Evolutionary conservation across 2,329 filamentous ascomycete species (phyloP), one percentile per base, ranked within the genome.

Genomic region (Penicillium hordei): DNA sequence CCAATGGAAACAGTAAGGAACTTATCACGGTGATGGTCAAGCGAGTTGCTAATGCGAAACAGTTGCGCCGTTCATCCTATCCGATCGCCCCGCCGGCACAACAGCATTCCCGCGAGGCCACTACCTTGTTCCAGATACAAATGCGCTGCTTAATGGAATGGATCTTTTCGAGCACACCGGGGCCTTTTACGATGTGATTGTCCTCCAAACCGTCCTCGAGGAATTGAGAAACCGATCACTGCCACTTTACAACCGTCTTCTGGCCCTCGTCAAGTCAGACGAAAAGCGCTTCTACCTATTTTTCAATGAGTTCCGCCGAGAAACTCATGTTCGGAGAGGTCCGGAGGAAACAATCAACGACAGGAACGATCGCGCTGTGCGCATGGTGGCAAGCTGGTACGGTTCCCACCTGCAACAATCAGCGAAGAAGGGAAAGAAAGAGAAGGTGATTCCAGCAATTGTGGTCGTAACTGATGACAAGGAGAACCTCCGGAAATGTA

Each of bases 261-360:
- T 97, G 65, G 87, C 89, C 23, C 81, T 99, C 62, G 96, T 93
- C 39, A 96, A 93, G 76, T 96, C 93, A 70, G 92, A 96, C 68
- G 92, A 96, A 64, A 99, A 99, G 81, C 87, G 93, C 54, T 97
- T 96, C 73, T 97, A 97, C 71, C 91, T 99, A 52, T 99, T 99
- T 75, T 97, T 97, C 84, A 99, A 99, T 74, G 94, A 99, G 69
- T 99, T 99, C 72, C 86, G 93, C 51, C 81, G 93, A 39, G 95
- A 99, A 75, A 99, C 94, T 0, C 90, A 96, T 70, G 85, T 97
- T 48, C 78, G 83, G 29, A 84, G 94, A 60, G 83, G 87, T 21
- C 75, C 82, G 6, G 88, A 90, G 38, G 94, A 99, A 79, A 89
- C 86, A 3, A 94, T 99, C 76, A 99, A 99, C 72, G 94, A 99